Evolutionary conservation across 2,329 filamentous ascomycete genomes (phyloP), one percentile per base, ranked within the genome.

Genomic region (Colletotrichum sp.): DNA sequence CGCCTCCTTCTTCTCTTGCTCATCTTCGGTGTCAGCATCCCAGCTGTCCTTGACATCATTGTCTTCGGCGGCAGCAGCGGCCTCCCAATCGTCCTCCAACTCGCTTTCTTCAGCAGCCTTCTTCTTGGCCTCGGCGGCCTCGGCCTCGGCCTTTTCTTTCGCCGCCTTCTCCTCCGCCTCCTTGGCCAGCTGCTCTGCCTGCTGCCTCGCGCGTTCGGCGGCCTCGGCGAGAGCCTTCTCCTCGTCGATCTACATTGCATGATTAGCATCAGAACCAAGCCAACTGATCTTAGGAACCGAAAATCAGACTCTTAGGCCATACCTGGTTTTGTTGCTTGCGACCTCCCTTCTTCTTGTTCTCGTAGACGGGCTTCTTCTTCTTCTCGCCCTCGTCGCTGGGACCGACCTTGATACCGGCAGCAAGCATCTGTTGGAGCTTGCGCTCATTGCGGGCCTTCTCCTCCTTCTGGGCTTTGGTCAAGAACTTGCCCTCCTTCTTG

Each of bases 41-140:
- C 96, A 98, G 87, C 94, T 96, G 79, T 98, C 96, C 86, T 98
- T 98, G 81, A 98, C 90, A 76, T 94, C 93, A 18, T 94, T 93
- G 30, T 94, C 91, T 13, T 91, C 91, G 64, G 94, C 94, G 30
- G 93, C 94, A 34, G 94, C 95, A 66, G 95, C 93, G 34, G 93
- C 92, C 84, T 98, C 95, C 96, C 96, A 98, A 84, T 98, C 96
- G 43, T 97, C 94, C 18, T 94, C 93, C 30, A 94, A 84, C 21
- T 92, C 92, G 65, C 91, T 93, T n/a, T 48, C 64, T 66, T 89
- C 88, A 6, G 82, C 87, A 16, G 88, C 89, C 66, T 90, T 89
- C 80, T 92, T 89, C 34, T 86, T 86, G 21, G 89, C 89, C 71
- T 88, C 88, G 55, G 87, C 88, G 32, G 88, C 89, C 76, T 91